phyloP scores from a whole-genome alignment of 129 eudicot genomes.

The Dittrichia graveolens region DNA sequence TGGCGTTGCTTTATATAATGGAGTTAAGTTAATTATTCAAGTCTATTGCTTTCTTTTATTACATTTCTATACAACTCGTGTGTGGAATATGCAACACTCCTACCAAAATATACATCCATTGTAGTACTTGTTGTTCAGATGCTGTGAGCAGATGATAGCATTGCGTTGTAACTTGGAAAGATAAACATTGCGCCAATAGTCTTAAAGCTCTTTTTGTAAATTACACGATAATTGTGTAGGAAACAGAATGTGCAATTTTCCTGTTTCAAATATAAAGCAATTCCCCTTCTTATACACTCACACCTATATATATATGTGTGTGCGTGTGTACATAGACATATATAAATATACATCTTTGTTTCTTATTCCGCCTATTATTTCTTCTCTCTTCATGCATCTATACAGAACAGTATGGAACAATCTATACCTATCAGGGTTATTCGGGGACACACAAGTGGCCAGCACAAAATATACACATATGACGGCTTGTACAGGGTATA shows the following conservation, averaged over 20 bases:
- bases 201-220: too few relatives aligned
- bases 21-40: not conserved
- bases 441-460: slow-evolving; percentile 35
- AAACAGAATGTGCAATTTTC: too few relatives aligned
- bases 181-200: too few relatives aligned
- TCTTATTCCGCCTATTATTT: not conserved
- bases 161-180: too few relatives aligned
- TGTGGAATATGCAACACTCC: not conserved
- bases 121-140: not conserved
- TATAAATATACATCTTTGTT: not conserved
- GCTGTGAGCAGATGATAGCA: not conserved
- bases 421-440: slow-evolving; percentile 50
- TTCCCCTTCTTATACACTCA: too few relatives aligned
- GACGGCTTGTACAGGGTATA: slow-evolving; percentile 45
- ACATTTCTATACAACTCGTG: slow-evolving; percentile 4
- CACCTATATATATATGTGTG: not conserved
- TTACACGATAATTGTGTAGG: too few relatives aligned
- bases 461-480: slow-evolving; percentile 33
- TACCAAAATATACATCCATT: slow-evolving; percentile 2
- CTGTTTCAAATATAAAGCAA: too few relatives aligned
- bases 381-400: not conserved
- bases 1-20: not conserved
- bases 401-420: slow-evolving; percentile 54
- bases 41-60: not conserved
- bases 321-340: too few relatives aligned